Evolutionary conservation across 2,329 filamentous ascomycete genomes (phyloP).

Genomic region (Hypoxylon sp.): DNA sequence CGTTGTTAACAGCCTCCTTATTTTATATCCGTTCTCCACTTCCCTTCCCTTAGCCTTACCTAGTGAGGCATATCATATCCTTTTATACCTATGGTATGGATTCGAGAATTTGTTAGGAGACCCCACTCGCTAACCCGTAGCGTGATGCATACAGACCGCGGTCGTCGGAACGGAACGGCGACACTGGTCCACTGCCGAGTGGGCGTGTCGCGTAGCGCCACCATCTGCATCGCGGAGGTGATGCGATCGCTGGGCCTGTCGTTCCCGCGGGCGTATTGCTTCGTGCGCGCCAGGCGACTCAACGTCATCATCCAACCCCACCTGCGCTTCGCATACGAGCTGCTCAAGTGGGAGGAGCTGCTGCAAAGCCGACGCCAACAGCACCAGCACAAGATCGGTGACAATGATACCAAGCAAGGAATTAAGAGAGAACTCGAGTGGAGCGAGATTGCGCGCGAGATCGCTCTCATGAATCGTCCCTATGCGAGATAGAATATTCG

Average conservation of each 20-base stretch:
- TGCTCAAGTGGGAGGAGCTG: conserved; percentile 93
- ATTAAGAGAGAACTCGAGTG: conserved; percentile 87
- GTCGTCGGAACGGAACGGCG: conserved; percentile 77
- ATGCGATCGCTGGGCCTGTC: conserved; percentile 85
- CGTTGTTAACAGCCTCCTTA: too few species aligned
- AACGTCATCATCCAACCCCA: conserved; percentile 99
- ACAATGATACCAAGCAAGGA: conserved; percentile 47
- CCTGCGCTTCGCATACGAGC: conserved; percentile 91
- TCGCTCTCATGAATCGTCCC: conserved; percentile 94
- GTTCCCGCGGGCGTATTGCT: conserved; percentile 94
- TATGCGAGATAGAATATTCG: conserved; percentile 70
- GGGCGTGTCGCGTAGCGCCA: conserved; percentile 92
- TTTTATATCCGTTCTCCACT: conserved; percentile 6
- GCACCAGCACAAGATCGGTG: too few species aligned
- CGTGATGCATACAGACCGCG: conserved; percentile 69
- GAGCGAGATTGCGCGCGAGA: conserved; percentile 86
- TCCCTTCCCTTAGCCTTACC: conserved; percentile 1
- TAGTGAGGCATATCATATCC: too few species aligned
- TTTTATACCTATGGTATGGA: too few species aligned
- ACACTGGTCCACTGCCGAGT: conserved; percentile 97
- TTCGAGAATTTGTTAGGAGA: too few species aligned
- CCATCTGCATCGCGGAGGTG: conserved; percentile 98
- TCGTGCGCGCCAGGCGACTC: conserved; percentile 87
- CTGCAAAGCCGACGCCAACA: conserved; percentile 62
- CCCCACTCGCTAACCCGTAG: conserved; percentile 21